Base-by-base conservation (phyloP, 1,284 basidiomycete species). In the Neolentinus lepideus region DNA sequence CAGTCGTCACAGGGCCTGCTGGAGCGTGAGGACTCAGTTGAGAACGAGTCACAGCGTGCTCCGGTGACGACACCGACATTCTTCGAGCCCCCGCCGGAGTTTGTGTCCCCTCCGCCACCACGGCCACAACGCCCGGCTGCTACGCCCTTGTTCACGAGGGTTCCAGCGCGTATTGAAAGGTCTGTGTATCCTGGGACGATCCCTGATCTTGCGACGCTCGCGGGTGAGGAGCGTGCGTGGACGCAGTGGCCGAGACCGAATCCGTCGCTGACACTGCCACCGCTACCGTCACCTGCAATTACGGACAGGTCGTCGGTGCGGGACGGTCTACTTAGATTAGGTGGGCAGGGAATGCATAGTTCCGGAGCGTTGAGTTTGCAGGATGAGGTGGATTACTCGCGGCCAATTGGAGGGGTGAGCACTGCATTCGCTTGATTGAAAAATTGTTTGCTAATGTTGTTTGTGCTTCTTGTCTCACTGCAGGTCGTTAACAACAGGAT, bases 331-430 rank as follows among this genome's bases (percentile, higher is more conserved):
- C 65, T 76, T 29, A 56, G 61, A 21, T 26, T 56, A 29, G 60
- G 59, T 27, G 56, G 48, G 9, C 59, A 56, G 0, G 68, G 67
- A 12, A 71, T 70, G 52, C 55, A 54, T 54, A 75, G 75, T 46
- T 62, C 65, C 14, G 64, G 68, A 21, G 64, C 66, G 45, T 56
- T 69, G 33, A 76, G 75, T 58, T 62, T 76, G 57, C 61, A 67
- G 55, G 74, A 76, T 58, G 73, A 76, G 53, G 67, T 74, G 59
- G 74, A 76, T 53, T 76, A 76, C 55, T 74, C 74, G 9, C 64
- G 74, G 52, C 74, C 75, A 1, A 75, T 76, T 24, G 70, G 67
- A 43, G 75, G 75, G 66, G 29, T 38, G 36, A 54, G 51, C 4
- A 10, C 27, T 33, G 6, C 10, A 9, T n/a, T 25, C 16, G 33